A percentile compares a stretch with the other conserved stretches of the same genome.
Evolutionary conservation across 1,284 basidiomycete species (phyloP).

Genomic region (Cutaneotrichosporon mucoides): DNA sequence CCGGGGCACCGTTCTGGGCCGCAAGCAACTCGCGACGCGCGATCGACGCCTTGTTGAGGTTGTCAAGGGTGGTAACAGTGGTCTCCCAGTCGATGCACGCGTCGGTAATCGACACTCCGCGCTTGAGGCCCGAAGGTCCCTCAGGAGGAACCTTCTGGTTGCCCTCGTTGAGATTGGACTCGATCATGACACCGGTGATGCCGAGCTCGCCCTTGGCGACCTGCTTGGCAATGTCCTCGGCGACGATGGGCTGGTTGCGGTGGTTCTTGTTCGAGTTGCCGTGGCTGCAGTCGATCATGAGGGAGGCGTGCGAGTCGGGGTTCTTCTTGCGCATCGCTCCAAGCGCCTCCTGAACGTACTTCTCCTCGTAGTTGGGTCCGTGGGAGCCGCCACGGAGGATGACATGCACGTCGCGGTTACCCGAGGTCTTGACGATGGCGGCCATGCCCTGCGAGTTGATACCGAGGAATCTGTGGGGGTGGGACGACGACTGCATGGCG

Average conservation of each 20-base stretch:
- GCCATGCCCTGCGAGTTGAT: slow-evolving; percentile 92
- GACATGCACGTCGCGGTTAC: slow-evolving; percentile 86
- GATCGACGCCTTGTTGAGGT: slow-evolving; percentile 57
- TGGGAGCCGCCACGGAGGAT: slow-evolving; percentile 85
- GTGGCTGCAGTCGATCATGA: slow-evolving; percentile 53
- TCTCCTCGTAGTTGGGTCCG: slow-evolving; percentile 68
- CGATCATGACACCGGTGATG: slow-evolving; percentile 88
- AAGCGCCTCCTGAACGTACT: slow-evolving; percentile 69
- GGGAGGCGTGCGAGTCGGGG: slow-evolving; percentile 43
- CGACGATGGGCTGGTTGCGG: slow-evolving; percentile 88
- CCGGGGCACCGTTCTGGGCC: slow-evolving; percentile 10
- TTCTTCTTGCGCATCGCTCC: slow-evolving; percentile 65
- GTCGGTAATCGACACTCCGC: slow-evolving; percentile 85
- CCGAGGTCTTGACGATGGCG: slow-evolving; percentile 90
- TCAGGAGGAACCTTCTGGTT: slow-evolving; percentile 60
- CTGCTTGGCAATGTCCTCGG: slow-evolving; percentile 80
- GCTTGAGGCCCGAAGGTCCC: slow-evolving; percentile 62
- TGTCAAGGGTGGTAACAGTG: slow-evolving; percentile 64
- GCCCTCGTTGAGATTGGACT: slow-evolving; percentile 84
- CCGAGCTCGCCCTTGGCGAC: slow-evolving; percentile 66
- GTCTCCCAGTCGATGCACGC: slow-evolving; percentile 87
- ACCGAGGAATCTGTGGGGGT: slow-evolving; percentile 96
- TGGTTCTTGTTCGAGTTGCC: slow-evolving; percentile 92
- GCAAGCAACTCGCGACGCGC: slow-evolving; percentile 35
- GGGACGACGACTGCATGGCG: slow-evolving; percentile 87